phyloP scores from a whole-genome alignment of 164 flowering plant species.

The Nymphaea colorata region DNA sequence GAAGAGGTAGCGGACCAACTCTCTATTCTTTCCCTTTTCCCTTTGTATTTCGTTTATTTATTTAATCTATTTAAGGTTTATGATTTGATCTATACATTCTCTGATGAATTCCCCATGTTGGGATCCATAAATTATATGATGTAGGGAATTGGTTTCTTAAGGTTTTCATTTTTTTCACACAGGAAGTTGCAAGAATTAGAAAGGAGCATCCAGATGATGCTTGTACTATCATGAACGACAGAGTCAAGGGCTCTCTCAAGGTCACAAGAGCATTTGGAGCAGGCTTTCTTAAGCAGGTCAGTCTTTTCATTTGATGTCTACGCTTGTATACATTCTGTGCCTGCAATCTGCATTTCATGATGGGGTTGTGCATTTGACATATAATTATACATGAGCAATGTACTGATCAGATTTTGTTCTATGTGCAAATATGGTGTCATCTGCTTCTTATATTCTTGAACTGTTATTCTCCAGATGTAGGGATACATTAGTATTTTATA shows the following conservation, averaged over 20 bases:
- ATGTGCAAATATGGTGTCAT: too few species aligned
- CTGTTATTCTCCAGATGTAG: too few species aligned
- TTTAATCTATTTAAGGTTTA: too few species aligned
- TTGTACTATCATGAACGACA: conserved; percentile 45
- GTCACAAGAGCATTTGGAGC: conserved; percentile 93
- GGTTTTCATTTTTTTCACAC: neutral
- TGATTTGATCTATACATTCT: too few species aligned
- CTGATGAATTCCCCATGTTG: neutral
- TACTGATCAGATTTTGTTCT: too few species aligned
- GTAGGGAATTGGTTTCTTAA: neutral
- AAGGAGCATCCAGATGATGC: conserved; percentile 69
- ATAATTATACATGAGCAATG: too few species aligned
- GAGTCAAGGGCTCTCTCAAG: conserved; percentile 85
- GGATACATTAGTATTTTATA: too few species aligned
- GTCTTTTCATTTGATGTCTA: neutral
- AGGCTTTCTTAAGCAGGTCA: conserved; percentile 87
- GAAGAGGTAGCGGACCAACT: conserved; percentile 29
- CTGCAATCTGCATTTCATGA: neutral
- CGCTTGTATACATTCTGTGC: too few species aligned
- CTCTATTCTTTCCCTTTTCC: neutral
- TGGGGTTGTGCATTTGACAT: neutral
- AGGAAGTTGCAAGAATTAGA: conserved; percentile 68
- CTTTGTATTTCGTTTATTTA: neutral
- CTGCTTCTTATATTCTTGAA: too few species aligned
- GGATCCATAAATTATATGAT: neutral